Evolutionary conservation across 2,329 filamentous ascomycete species (phyloP), one percentile per base, ranked within the genome.

Genomic region (Tolypocladium endophyticum): DNA sequence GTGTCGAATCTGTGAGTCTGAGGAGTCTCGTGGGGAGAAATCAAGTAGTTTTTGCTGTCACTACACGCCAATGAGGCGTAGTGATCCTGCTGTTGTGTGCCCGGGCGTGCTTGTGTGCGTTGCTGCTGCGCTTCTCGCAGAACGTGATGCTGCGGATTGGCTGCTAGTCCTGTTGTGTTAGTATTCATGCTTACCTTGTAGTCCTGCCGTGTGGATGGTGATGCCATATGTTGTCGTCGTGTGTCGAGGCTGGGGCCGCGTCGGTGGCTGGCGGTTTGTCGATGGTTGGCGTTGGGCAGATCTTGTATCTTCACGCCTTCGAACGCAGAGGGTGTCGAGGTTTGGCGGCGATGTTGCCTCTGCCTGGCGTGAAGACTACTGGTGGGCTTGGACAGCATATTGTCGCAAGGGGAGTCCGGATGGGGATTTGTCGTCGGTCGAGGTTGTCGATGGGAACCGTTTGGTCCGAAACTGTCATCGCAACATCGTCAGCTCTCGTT

Each of bases 61-160:
- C 69, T 70, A 60, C 69, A 62, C 61, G 72, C 65, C 66, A 72
- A 62, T 61, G 68, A 65, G 64, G 66, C 66, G 61, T 71, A 65
- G 52, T 65, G 45, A 58, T 52, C 38, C 16, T 65, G 45, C 57
- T 61, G 60, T 58, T 70, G 60, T 70, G 69, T 65, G 83, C 88
- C 87, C 85, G 88, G 88, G 85, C 89, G 86, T 84, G 84, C 84
- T 83, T 76, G 74, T 64, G 86, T 83, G 83, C 85, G 85, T 81
- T 92, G 89, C 87, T 90, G 86, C 85, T 93, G 90, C 86, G 88
- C 83, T 89, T 90, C 89, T 87, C 87, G 88, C 87, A 91, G 83
- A 78, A 85, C 82, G 59, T 68, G 66, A 83, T 91, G 88, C 84
- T 92, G 89, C 83, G 79, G 78, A 68, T 63, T 67, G 62, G 65